Percentiles rank a stretch among this genome's conserved stretches.
phyloP scores from a whole-genome alignment of 2,329 filamentous ascomycete species.

The Pseudocercospora musae region DNA sequence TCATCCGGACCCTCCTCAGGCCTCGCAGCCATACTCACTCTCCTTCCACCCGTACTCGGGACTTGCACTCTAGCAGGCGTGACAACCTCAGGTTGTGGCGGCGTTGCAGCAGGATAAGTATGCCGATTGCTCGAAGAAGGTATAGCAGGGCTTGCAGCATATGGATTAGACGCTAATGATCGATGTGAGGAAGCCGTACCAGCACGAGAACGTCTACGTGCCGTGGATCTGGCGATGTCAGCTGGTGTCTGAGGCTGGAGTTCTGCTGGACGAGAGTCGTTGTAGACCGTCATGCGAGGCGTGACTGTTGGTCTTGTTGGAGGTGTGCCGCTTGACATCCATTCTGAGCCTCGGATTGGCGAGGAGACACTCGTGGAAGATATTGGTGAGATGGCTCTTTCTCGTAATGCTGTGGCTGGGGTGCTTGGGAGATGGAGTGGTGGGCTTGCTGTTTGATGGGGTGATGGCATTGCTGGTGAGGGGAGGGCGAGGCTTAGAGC shows the following conservation, averaged over 20 bases:
- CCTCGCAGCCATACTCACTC: neutral
- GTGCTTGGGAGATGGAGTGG: neutral
- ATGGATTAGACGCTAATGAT: neutral
- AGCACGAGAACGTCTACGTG: conserved; percentile 19
- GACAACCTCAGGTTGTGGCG: conserved; percentile 2
- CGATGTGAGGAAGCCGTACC: conserved; percentile 6
- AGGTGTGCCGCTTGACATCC: neutral
- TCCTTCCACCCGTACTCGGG: neutral
- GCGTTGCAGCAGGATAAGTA: conserved; percentile 10
- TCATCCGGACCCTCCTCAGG: conserved; percentile 18
- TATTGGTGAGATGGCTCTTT: neutral
- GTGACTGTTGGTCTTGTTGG: conserved; percentile 12
- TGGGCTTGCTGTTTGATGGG: neutral
- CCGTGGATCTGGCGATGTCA: conserved; percentile 24
- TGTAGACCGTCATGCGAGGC: conserved; percentile 30
- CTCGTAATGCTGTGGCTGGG: neutral
- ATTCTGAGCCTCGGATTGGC: neutral
- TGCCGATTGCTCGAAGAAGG: conserved; percentile 11
- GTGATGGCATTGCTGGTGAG: conserved; percentile 12
- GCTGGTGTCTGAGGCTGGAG: conserved; percentile 37
- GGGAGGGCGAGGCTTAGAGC: conserved; percentile 24
- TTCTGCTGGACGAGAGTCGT: conserved; percentile 28
- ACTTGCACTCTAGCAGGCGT: neutral
- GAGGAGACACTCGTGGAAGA: neutral
- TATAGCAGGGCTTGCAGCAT: neutral